These are phyloP conservation scores for Geotrichum carabidarum DNA, from an alignment of 1,139 yeast genomes.

Conservation along the genomic window DNA sequence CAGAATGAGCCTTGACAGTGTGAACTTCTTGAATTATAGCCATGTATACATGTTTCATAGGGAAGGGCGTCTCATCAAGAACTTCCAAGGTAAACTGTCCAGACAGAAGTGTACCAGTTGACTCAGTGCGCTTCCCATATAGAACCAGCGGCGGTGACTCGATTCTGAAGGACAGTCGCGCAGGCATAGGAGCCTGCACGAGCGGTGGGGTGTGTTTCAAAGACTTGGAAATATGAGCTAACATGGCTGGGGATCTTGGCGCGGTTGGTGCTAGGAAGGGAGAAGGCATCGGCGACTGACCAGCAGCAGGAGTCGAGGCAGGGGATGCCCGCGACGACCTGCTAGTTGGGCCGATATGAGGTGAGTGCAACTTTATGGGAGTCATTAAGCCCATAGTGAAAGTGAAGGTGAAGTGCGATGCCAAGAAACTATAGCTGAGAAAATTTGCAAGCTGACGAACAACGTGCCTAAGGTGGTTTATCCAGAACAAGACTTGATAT, in stretches of 20 bases:
- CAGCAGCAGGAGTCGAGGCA: not conserved
- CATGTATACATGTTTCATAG: constrained; percentile 55
- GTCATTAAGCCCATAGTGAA: constrained; percentile 2
- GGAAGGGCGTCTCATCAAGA: constrained; percentile 30
- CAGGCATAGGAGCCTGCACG: constrained; percentile 18
- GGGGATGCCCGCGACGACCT: constrained; percentile 7
- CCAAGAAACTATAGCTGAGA: not conserved
- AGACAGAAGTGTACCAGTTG: constrained; percentile 79
- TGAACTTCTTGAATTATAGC: constrained; percentile 63
- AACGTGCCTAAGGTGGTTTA: not conserved
- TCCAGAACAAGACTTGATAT: not conserved
- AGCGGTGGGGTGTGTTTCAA: not conserved
- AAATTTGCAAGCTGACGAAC: not conserved
- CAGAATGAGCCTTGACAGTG: constrained; percentile 23
- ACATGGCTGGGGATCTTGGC: constrained; percentile 5
- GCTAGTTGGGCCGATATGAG: not conserved
- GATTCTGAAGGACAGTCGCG: constrained; percentile 54
- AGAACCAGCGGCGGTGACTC: constrained; percentile 90
- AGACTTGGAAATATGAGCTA: not conserved
- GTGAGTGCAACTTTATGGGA: constrained; percentile 7
- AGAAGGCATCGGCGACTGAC: constrained; percentile 5
- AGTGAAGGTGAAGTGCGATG: not conserved
- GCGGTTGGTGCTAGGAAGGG: not conserved
- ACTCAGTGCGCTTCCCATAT: constrained; percentile 71
- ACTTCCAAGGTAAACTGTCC: constrained; percentile 52